These are phyloP conservation scores for Colletotrichum plurivorum DNA, from an alignment of 2,329 filamentous ascomycete species.

Conservation along the genomic window DNA sequence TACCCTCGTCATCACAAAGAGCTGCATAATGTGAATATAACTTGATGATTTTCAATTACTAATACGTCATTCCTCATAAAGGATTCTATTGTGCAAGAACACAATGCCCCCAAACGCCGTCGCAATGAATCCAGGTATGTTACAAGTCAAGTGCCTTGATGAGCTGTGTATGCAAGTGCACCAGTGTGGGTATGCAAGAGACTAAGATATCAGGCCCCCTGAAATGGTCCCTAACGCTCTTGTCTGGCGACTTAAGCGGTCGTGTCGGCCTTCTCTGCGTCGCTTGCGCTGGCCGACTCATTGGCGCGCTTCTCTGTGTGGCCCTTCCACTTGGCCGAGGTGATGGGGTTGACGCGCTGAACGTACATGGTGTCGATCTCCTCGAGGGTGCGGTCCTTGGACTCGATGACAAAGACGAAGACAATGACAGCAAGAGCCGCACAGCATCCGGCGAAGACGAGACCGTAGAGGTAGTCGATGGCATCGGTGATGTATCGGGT, in stretches of 20 bases:
- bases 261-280: constrained; percentile 30
- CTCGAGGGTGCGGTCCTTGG: constrained; percentile 79
- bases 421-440: constrained; percentile 74
- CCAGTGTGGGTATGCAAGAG: not conserved
- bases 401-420: constrained; percentile 84
- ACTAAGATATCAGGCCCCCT: not conserved
- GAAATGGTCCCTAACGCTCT: not conserved
- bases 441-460: constrained; percentile 79
- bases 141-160: constrained; percentile 17
- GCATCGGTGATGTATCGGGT: constrained; percentile 80
- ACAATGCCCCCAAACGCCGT: constrained; percentile 35
- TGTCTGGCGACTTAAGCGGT: constrained; percentile 14
- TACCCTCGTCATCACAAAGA: too few relatives aligned
- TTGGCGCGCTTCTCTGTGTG: constrained; percentile 46
- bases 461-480: constrained; percentile 79
- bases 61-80: constrained; percentile 38
- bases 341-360: constrained; percentile 63
- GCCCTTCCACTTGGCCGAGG: constrained; percentile 54
- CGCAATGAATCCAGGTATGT: constrained; percentile 36
- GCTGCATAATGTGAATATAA: not conserved
- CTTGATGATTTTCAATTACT: constrained; percentile 8
- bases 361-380: constrained; percentile 85
- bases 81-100: constrained; percentile 18
- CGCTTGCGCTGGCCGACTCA: constrained; percentile 30
- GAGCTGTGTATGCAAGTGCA: constrained; percentile 9